Conservation (phyloP, 2,329 filamentous ascomycete species). For the Microsporum canis region DNA sequence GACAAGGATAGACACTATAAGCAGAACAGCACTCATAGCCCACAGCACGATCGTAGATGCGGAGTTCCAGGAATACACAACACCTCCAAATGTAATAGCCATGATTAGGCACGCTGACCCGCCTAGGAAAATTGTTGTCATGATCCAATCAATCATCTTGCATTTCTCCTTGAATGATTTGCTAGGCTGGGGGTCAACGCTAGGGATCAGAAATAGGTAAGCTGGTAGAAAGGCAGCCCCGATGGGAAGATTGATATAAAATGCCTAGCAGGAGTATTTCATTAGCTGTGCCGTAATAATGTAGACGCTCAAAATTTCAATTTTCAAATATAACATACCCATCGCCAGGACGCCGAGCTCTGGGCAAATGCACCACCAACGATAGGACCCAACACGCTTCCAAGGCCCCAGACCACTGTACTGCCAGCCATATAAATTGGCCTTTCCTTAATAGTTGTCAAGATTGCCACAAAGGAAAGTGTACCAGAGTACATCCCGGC, state of each 20-base stretch:
- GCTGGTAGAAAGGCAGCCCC: slow-evolving; percentile 34
- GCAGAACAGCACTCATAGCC: slow-evolving; percentile 35
- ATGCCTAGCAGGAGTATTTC: slow-evolving; percentile 15
- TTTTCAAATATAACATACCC: slow-evolving; percentile 15
- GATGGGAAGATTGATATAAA: slow-evolving; percentile 45
- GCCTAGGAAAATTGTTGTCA: slow-evolving; percentile 33
- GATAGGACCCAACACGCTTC: slow-evolving; percentile 29
- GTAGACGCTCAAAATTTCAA: neutral
- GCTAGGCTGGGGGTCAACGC: slow-evolving; percentile 16
- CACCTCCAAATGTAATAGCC: slow-evolving; percentile 42
- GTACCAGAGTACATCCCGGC: slow-evolving; percentile 23
- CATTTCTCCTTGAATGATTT: slow-evolving; percentile 17
- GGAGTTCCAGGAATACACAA: slow-evolving; percentile 38
- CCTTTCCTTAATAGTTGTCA: slow-evolving; percentile 17
- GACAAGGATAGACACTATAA: slow-evolving; percentile 36
- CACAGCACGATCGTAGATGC: slow-evolving; percentile 38
- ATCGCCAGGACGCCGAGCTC: slow-evolving; percentile 23
- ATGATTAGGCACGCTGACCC: slow-evolving; percentile 34
- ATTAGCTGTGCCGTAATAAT: neutral
- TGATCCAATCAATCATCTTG: slow-evolving; percentile 34
- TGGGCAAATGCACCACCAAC: slow-evolving; percentile 28
- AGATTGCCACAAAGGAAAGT: slow-evolving; percentile 20
- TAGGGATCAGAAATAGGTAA: slow-evolving; percentile 34
- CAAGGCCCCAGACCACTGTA: slow-evolving; percentile 27
- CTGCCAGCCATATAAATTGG: slow-evolving; percentile 24